phyloP scores from a whole-genome alignment of 2,329 filamentous ascomycete species.

The Fulvia fulva region DNA sequence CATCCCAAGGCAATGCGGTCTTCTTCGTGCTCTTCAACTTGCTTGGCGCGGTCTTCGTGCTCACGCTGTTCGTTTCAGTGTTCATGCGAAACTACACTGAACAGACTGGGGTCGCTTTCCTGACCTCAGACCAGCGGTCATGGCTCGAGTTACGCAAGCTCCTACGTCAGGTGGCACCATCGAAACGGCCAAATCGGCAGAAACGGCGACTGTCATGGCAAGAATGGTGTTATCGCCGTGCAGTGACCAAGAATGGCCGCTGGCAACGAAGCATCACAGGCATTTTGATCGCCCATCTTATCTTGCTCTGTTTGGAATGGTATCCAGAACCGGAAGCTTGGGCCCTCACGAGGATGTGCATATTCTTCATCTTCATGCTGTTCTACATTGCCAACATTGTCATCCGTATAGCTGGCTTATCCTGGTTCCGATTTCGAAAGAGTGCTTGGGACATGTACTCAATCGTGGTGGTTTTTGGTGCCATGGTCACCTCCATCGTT shows the following conservation, averaged over 20 bases:
- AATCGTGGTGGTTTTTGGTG: slow-evolving; percentile 71
- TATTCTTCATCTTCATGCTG: slow-evolving; percentile 71
- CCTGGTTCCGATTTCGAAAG: slow-evolving; percentile 84
- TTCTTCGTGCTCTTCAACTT: slow-evolving; percentile 98
- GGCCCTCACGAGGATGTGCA: slow-evolving; percentile 59
- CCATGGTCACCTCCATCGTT: slow-evolving; percentile 77
- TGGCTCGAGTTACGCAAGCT: slow-evolving; percentile 95
- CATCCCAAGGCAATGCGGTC: slow-evolving; percentile 77
- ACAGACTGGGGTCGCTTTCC: slow-evolving; percentile 91
- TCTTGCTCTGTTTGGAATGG: slow-evolving; percentile 81
- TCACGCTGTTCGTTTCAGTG: slow-evolving; percentile 96
- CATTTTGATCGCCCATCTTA: slow-evolving; percentile 74
- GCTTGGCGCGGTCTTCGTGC: slow-evolving; percentile 89
- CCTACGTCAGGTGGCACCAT: slow-evolving; percentile 86
- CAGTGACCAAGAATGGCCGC: slow-evolving; percentile 86
- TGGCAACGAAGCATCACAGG: slow-evolving; percentile 84
- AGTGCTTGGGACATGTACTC: slow-evolving; percentile 97
- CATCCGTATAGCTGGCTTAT: slow-evolving; percentile 81
- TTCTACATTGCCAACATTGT: slow-evolving; percentile 79
- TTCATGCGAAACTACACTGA: slow-evolving; percentile 99
- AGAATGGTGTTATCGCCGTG: slow-evolving; percentile 90
- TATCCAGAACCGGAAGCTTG: slow-evolving; percentile 70
- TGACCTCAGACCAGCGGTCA: slow-evolving; percentile 92
- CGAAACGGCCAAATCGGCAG: slow-evolving; percentile 81
- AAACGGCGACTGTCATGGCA: slow-evolving; percentile 70